phyloP scores from a whole-genome alignment of 352 stramenopile genomes.

The Peronospora tabacina region DNA sequence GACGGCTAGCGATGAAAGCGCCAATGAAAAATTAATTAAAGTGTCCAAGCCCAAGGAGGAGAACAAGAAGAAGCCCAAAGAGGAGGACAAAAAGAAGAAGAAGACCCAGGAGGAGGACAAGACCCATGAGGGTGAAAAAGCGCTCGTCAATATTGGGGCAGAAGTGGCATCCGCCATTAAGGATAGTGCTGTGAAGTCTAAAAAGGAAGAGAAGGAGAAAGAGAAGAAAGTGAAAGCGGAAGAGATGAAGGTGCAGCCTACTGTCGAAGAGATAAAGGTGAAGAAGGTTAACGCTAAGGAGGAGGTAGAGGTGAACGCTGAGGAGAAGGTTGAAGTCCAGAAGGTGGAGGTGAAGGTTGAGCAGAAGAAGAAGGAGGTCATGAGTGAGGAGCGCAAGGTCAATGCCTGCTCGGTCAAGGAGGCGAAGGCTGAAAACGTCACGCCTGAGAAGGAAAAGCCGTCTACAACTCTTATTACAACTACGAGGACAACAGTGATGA shows the following conservation, averaged over 20 bases:
- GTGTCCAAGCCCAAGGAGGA: constrained; percentile 14
- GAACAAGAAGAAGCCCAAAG: constrained; percentile 4
- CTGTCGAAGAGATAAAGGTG: constrained; percentile 3
- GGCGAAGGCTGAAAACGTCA: not conserved
- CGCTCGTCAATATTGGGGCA: constrained; percentile 23
- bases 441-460: constrained; percentile 11
- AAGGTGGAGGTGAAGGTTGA: constrained; percentile 5
- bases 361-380: constrained; percentile 5
- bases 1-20: constrained; percentile 23
- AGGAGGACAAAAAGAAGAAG: constrained; percentile 7
- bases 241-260: not conserved
- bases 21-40: constrained; percentile 18
- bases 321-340: constrained; percentile 6
- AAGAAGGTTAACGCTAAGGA: constrained; percentile 1
- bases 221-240: constrained; percentile 9
- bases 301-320: constrained; percentile 7
- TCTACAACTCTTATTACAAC: constrained; percentile 5
- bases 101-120: constrained; percentile 17
- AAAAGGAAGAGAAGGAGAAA: constrained; percentile 8
- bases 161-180: constrained; percentile 27
- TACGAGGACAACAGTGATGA: constrained; percentile 13
- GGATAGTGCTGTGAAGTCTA: constrained; percentile 25
- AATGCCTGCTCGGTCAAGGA: constrained; percentile 1
- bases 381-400: constrained; percentile 9
- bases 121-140: constrained; percentile 25